Percentiles rank a stretch among this genome's conserved stretches.
Evolutionary conservation across 108 stramenopile species (phyloP).

Genomic region (Hondaea fermentalgiana): DNA sequence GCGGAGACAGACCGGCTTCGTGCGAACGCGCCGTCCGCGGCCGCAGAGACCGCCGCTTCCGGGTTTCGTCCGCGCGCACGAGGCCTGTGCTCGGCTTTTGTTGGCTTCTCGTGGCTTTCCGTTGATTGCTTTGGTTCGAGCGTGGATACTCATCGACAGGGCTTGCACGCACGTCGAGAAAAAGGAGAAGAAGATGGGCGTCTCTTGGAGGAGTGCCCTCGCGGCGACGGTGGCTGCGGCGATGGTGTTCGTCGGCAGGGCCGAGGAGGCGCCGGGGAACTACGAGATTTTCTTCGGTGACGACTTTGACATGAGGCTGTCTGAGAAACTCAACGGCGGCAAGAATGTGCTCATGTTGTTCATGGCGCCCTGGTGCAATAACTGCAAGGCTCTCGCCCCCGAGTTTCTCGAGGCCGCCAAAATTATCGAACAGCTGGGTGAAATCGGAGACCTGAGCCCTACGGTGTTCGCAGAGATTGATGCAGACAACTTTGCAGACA

Average conservation of each 20-base stretch:
- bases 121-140: too few relatives aligned
- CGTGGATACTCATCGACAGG: too few relatives aligned
- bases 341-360: conserved; percentile 60
- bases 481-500: conserved; percentile 22
- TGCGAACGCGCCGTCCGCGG: too few relatives aligned
- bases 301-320: not conserved
- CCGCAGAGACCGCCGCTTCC: too few relatives aligned
- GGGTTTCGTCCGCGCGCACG: too few relatives aligned
- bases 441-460: conserved; percentile 31
- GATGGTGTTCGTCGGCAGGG: too few relatives aligned
- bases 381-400: conserved; percentile 58
- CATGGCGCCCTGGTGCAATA: conserved; percentile 62
- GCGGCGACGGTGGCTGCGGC: not conserved
- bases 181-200: too few relatives aligned
- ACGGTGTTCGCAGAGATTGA: conserved; percentile 59
- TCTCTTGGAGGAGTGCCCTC: too few relatives aligned
- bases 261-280: not conserved
- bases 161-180: too few relatives aligned
- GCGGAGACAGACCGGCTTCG: too few relatives aligned
- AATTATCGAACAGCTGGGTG: conserved; percentile 9
- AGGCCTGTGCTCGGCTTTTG: too few relatives aligned
- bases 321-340: conserved; percentile 21
- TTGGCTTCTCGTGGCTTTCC: too few relatives aligned
- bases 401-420: conserved; percentile 47
- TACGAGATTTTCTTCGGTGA: not conserved